A percentile compares a stretch with the other conserved stretches of the same genome.
phyloP scores from a whole-genome alignment of 495 filamentous ascomycete genomes.

The Penicillium waksmanii region DNA sequence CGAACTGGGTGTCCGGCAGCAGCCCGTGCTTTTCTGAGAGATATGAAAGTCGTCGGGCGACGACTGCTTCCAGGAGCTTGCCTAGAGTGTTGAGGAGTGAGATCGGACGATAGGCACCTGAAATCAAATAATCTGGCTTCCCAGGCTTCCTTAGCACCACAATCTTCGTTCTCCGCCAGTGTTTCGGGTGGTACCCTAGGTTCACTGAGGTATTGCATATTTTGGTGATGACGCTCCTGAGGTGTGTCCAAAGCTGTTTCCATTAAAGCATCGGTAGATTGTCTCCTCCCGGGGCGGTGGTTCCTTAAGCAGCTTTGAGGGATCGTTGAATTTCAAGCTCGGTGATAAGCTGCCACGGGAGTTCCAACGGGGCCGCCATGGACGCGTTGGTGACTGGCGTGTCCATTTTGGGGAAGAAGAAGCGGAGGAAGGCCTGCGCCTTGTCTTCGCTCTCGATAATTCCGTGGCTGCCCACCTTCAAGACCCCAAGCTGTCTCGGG shows the following conservation, averaged over 20 bases:
- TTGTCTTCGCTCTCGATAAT: constrained; percentile 27
- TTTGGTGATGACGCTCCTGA: constrained; percentile 14
- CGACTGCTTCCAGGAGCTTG: too few relatives aligned
- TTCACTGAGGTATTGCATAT: constrained; percentile 7
- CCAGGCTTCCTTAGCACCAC: constrained; percentile 30
- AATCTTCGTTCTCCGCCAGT: constrained; percentile 23
- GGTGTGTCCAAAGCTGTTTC: constrained; percentile 27
- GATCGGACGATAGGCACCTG: too few relatives aligned
- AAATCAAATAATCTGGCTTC: constrained; percentile 7
- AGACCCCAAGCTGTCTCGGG: constrained; percentile 21
- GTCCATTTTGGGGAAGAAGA: constrained; percentile 33
- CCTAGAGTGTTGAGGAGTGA: too few relatives aligned
- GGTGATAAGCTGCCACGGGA: constrained; percentile 29
- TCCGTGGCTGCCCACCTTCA: constrained; percentile 18
- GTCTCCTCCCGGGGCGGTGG: constrained; percentile 31
- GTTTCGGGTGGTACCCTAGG: constrained; percentile 25
- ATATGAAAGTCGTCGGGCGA: too few relatives aligned
- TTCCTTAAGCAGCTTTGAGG: constrained; percentile 22
- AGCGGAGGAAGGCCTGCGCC: constrained; percentile 24
- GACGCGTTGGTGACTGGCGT: constrained; percentile 4
- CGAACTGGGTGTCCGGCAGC: not conserved
- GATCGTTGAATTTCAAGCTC: constrained; percentile 29
- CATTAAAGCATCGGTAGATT: constrained; percentile 23
- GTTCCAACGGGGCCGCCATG: not conserved
- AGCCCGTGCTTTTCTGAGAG: not conserved